A percentile compares a stretch with the other conserved stretches of the same genome.
Evolutionary conservation across 2,329 filamentous ascomycete species (phyloP).

Genomic region (Fusarium incarnatum): DNA sequence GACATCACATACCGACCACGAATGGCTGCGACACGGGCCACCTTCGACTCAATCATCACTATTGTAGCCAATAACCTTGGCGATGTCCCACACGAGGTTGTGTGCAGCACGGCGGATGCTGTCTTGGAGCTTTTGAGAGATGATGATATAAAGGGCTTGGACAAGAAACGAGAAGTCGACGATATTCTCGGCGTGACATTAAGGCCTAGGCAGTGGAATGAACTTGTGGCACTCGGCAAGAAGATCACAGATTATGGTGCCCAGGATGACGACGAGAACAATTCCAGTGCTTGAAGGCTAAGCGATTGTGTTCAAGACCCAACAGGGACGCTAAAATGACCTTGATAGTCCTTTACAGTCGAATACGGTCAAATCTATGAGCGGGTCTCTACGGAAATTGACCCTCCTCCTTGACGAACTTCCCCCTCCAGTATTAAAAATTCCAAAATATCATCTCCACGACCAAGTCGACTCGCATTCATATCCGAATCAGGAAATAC

Average conservation of each 20-base stretch:
- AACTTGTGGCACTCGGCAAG: constrained; percentile 94
- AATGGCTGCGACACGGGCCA: constrained; percentile 89
- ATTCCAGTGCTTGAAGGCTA: neutral
- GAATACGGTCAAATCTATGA: too few species aligned
- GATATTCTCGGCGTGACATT: constrained; percentile 88
- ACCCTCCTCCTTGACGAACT: neutral
- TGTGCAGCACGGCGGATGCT: constrained; percentile 92
- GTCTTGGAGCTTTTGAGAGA: constrained; percentile 93
- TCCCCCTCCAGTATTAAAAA: neutral
- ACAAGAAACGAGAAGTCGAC: constrained; percentile 98
- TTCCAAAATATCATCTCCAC: constrained; percentile 3
- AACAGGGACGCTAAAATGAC: too few species aligned
- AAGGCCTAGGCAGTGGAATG: constrained; percentile 92
- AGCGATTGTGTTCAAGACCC: too few species aligned
- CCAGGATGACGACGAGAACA: constrained; percentile 88
- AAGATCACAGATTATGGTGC: constrained; percentile 99
- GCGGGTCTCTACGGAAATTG: too few species aligned
- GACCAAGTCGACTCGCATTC: neutral
- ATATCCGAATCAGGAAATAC: neutral
- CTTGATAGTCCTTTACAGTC: neutral
- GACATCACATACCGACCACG: constrained; percentile 91
- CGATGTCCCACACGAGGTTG: constrained; percentile 91
- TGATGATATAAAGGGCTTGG: constrained; percentile 93
- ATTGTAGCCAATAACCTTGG: constrained; percentile 89
- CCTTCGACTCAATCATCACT: constrained; percentile 93